phyloP scores from a whole-genome alignment of 2,329 filamentous ascomycete species.

The Fusarium circinatum region DNA sequence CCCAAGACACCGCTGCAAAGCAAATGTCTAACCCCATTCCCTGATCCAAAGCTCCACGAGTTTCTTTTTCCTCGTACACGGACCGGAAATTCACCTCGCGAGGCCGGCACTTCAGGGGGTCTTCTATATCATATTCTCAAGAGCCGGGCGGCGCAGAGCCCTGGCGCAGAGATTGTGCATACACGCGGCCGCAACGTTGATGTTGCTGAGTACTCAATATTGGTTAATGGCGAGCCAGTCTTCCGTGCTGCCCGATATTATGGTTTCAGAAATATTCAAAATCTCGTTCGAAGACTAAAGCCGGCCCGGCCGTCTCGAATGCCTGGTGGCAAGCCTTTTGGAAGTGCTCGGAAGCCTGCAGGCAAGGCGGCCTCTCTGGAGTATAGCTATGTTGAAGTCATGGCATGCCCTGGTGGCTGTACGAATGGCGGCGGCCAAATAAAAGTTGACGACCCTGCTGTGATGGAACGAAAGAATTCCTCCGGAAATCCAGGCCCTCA shows the following conservation, averaged over 20 bases:
- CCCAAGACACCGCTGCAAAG: conserved; percentile 65
- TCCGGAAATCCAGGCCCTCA: conserved; percentile 72
- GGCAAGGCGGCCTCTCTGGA: conserved; percentile 66
- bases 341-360: conserved; percentile 62
- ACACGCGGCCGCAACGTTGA: conserved; percentile 87
- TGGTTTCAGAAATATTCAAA: conserved; percentile 98
- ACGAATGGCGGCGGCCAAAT: conserved; percentile 98
- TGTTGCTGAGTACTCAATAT: conserved; percentile 85
- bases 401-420: conserved; percentile 98
- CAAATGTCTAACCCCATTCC: conserved; percentile 68
- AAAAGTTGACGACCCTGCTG: conserved; percentile 82
- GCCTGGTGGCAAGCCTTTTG: conserved; percentile 76
- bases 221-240: conserved; percentile 65
- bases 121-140: conserved; percentile 87
- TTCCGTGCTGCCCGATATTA: conserved; percentile 92
- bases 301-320: conserved; percentile 81
- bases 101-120: conserved; percentile 85
- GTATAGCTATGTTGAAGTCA: conserved; percentile 96
- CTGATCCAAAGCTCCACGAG: conserved; percentile 73
- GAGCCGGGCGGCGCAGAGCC: conserved; percentile 75
- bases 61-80: conserved; percentile 76
- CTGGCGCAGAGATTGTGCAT: conserved; percentile 76
- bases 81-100: conserved; percentile 57
- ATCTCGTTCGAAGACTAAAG: conserved; percentile 91
- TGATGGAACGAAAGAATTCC: conserved; percentile 60